A percentile compares a stretch with the other conserved stretches of the same genome.
Evolutionary conservation across 139 green algal genomes (phyloP).

Genomic region (Chlorella vulgaris): DNA sequence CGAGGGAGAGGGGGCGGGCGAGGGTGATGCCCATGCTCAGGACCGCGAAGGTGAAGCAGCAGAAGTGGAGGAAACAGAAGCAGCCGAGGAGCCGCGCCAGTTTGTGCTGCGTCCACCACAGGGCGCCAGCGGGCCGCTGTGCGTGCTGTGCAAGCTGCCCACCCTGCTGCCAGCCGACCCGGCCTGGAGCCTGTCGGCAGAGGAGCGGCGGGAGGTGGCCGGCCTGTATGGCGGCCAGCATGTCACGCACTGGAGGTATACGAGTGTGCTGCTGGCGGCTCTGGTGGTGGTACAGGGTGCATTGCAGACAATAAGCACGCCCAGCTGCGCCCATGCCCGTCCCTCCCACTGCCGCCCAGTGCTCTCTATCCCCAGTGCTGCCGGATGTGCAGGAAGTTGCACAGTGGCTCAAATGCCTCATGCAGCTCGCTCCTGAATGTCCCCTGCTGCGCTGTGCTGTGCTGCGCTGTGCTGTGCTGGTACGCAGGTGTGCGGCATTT

Average conservation of each 20-base stretch:
- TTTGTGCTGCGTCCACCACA: background rate
- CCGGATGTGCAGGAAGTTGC: too few relatives aligned
- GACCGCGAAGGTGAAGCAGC: background rate
- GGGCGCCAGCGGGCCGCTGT: background rate
- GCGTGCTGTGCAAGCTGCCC: conserved; percentile 17
- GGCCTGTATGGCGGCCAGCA: background rate
- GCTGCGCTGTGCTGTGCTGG: background rate
- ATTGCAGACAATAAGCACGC: background rate
- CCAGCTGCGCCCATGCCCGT: too few relatives aligned
- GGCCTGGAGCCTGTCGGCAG: too few relatives aligned
- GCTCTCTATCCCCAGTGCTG: too few relatives aligned
- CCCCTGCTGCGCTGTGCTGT: background rate
- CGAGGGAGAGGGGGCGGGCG: background rate
- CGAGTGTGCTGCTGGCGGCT: background rate
- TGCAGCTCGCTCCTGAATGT: background rate
- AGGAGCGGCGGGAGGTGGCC: background rate
- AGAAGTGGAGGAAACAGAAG: background rate
- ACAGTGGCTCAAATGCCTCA: background rate
- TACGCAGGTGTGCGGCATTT: background rate
- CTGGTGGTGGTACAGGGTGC: background rate
- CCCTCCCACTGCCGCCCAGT: too few relatives aligned
- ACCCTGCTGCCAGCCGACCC: background rate
- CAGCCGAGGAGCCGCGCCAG: background rate
- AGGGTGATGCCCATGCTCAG: background rate
- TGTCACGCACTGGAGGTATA: conserved; percentile 9